Evolutionary conservation across 1,284 basidiomycete species (phyloP).

Genomic region (Sutorius eximius): DNA sequence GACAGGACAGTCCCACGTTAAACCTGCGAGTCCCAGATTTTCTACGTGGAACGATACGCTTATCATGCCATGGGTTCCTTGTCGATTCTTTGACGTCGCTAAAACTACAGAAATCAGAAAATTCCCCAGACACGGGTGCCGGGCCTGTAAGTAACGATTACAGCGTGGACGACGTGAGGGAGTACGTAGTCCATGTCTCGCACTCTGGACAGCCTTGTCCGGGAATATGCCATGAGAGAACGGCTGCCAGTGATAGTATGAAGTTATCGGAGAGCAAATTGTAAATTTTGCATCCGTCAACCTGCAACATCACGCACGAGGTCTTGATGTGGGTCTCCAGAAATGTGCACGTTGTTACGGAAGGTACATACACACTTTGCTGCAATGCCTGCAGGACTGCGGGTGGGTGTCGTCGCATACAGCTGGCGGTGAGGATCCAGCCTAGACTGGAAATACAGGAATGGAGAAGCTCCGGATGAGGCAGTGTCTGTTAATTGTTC

Average conservation of each 20-base stretch:
- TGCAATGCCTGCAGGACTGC: background rate
- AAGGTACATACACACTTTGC: background rate
- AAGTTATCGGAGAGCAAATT: background rate
- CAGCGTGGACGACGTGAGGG: background rate
- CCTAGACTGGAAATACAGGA: background rate
- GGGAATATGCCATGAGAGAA: background rate
- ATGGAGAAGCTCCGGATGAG: background rate
- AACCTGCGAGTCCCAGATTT: background rate
- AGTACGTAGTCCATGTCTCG: no score
- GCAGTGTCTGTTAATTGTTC: conserved; percentile 2
- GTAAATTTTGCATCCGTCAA: background rate
- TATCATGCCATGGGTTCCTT: background rate
- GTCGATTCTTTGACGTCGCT: background rate
- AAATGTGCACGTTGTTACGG: background rate
- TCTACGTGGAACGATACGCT: background rate
- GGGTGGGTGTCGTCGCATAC: background rate
- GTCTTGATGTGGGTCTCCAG: background rate
- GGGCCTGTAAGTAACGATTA: no score
- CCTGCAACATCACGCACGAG: background rate
- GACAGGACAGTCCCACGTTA: background rate
- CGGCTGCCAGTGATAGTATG: no score
- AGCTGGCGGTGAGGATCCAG: background rate
- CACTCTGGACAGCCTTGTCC: no score
- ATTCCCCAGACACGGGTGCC: background rate
- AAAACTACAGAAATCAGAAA: background rate